Evolutionary conservation across 139 green algal species (phyloP).

Genomic region (Axilococcus clingmanii): DNA sequence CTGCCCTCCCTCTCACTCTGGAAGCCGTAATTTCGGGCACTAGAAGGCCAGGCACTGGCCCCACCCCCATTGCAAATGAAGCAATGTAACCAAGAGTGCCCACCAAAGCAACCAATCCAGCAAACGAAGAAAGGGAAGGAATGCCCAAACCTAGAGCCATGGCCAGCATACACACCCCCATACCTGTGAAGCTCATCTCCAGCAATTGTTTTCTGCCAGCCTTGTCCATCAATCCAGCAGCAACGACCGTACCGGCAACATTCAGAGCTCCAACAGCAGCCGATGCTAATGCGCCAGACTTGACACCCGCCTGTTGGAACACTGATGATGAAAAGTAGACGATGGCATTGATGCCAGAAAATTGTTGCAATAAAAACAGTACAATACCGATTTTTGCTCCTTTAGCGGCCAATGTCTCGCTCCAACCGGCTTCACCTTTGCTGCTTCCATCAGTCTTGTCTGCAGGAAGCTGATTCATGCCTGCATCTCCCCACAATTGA

Average conservation of each 20-base stretch:
- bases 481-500: constrained; percentile 51
- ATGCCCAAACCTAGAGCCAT: constrained; percentile 71
- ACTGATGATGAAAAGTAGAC: constrained; percentile 91
- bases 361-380: constrained; percentile 93
- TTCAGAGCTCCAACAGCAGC: constrained; percentile 84
- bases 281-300: constrained; percentile 70
- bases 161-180: constrained; percentile 55
- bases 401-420: constrained; percentile 35
- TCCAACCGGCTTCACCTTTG: constrained; percentile 17
- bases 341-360: constrained; percentile 91
- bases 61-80: constrained; percentile 79
- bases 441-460: not conserved
- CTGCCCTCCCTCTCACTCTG: constrained; percentile 25
- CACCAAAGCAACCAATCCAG: constrained; percentile 48
- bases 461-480: constrained; percentile 25
- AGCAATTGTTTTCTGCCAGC: constrained; percentile 80
- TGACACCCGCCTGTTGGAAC: constrained; percentile 81
- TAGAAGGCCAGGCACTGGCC: constrained; percentile 84
- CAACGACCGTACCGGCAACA: constrained; percentile 74
- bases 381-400: constrained; percentile 37
- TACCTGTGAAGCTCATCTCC: constrained; percentile 56
- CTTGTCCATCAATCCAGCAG: constrained; percentile 67
- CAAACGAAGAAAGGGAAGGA: constrained; percentile 37
- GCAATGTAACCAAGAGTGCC: constrained; percentile 86
- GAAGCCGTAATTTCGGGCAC: constrained; percentile 80